Conservation (phyloP, 176 grass and related monocot species). For the Rhipidocladum racemiflorum region DNA sequence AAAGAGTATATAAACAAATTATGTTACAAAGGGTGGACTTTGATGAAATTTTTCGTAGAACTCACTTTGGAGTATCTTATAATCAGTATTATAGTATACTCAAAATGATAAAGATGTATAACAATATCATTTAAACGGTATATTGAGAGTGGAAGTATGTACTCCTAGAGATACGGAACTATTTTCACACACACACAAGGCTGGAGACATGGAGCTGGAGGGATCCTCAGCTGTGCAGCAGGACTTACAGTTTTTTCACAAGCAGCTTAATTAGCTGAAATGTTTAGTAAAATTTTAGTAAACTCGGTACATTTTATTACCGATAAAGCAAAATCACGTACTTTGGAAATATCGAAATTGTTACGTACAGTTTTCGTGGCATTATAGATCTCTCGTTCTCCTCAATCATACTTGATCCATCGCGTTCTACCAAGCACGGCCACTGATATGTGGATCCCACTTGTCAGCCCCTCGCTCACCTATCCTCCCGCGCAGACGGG, state of each 20-base stretch:
- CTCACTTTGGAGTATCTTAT: too few species aligned
- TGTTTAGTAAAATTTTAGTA: background rate
- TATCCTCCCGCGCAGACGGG: too few species aligned
- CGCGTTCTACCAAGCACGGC: fast-evolving
- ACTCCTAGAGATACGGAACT: too few species aligned
- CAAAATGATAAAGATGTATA: too few species aligned
- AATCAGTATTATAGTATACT: too few species aligned
- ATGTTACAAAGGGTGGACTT: too few species aligned
- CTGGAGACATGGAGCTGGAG: background rate
- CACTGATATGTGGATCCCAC: background rate
- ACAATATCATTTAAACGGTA: too few species aligned
- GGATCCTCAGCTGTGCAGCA: background rate
- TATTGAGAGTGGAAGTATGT: too few species aligned
- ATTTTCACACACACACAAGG: too few species aligned
- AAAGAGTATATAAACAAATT: too few species aligned
- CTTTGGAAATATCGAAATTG: background rate
- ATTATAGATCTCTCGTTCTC: background rate
- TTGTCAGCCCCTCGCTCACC: background rate
- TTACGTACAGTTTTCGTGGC: background rate
- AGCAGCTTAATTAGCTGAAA: background rate
- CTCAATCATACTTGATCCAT: background rate
- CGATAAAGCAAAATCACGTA: too few species aligned
- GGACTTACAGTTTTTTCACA: background rate
- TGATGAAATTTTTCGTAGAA: too few species aligned
- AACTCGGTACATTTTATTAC: background rate